These are phyloP conservation scores for Colletotrichum sublineola DNA, from an alignment of 2,329 filamentous ascomycete genomes.

Conservation along the genomic window DNA sequence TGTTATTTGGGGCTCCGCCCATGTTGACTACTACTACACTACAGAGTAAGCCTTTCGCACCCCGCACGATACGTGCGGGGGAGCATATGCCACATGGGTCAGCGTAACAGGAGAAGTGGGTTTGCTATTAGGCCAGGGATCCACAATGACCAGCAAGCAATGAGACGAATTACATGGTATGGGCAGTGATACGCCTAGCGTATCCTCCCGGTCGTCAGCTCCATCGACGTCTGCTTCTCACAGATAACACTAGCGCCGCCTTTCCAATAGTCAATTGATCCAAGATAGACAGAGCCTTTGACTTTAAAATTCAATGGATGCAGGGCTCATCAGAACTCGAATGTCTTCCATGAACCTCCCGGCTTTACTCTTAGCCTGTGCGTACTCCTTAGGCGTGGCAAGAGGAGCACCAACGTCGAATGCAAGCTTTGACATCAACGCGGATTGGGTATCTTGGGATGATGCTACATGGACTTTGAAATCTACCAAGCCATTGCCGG, in stretches of 20 bases:
- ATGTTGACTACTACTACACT: no score
- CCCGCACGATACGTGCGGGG: background rate
- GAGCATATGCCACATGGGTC: background rate
- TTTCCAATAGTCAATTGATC: background rate
- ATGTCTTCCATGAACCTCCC: background rate
- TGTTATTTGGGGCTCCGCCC: no score
- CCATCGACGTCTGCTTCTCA: background rate
- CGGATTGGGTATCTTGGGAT: slow-evolving; percentile 25
- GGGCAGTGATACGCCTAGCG: no score
- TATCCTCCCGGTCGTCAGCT: background rate
- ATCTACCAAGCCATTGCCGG: slow-evolving; percentile 24
- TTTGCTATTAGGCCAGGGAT: background rate
- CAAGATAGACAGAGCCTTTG: background rate
- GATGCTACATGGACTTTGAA: slow-evolving; percentile 23
- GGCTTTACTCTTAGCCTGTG: background rate
- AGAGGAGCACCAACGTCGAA: slow-evolving; percentile 17
- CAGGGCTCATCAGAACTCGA: background rate
- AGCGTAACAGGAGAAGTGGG: background rate
- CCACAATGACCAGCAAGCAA: background rate
- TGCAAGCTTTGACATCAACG: slow-evolving; percentile 24
- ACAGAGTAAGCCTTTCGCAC: no score
- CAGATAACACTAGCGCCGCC: background rate
- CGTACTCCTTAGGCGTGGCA: background rate
- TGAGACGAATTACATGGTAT: no score
- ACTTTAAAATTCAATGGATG: background rate